Evolutionary conservation across 2,329 filamentous ascomycete species (phyloP).

Genomic region (Graphilbum ipis-grandicollis): DNA sequence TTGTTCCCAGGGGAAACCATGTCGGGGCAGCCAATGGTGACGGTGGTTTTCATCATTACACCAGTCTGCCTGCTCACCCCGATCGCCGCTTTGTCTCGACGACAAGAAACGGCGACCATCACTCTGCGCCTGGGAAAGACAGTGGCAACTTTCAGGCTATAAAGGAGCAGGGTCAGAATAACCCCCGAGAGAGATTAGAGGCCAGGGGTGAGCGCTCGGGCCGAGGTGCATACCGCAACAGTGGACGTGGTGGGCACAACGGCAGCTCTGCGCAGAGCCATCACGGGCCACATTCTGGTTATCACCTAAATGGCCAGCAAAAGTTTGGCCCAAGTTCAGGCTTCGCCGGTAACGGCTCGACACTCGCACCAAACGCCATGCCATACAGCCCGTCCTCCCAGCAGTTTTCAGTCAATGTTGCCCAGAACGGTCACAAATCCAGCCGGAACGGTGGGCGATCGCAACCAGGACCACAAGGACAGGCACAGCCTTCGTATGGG

Average conservation of each 20-base stretch:
- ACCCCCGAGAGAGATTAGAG: slow-evolving; percentile 17
- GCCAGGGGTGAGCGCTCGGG: slow-evolving; percentile 18
- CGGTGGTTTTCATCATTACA: background rate
- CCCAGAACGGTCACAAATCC: slow-evolving; percentile 1
- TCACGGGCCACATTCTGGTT: slow-evolving; percentile 15
- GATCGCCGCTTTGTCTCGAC: slow-evolving; percentile 4
- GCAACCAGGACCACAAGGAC: slow-evolving; percentile 1
- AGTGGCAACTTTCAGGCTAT: slow-evolving; percentile 4
- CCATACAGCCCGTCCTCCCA: slow-evolving; percentile 27
- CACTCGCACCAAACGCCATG: slow-evolving; percentile 10
- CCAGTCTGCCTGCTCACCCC: background rate
- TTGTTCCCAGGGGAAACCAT: slow-evolving; percentile 1
- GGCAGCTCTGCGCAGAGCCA: slow-evolving; percentile 15
- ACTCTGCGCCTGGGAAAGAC: slow-evolving; percentile 7
- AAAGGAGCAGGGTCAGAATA: slow-evolving; percentile 7
- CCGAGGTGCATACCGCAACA: slow-evolving; percentile 24
- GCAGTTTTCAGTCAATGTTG: slow-evolving; percentile 19
- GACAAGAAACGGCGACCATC: slow-evolving; percentile 3
- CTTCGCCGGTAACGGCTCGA: slow-evolving; percentile 13
- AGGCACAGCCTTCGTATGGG: background rate
- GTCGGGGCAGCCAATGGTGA: slow-evolving; percentile 1
- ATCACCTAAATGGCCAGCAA: slow-evolving; percentile 17
- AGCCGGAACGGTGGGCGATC: slow-evolving; percentile 2
- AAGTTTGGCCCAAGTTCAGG: slow-evolving; percentile 13
- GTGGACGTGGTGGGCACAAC: slow-evolving; percentile 27